phyloP scores from a whole-genome alignment of 306 rosid species.

The Spatholobus suberectus region DNA sequence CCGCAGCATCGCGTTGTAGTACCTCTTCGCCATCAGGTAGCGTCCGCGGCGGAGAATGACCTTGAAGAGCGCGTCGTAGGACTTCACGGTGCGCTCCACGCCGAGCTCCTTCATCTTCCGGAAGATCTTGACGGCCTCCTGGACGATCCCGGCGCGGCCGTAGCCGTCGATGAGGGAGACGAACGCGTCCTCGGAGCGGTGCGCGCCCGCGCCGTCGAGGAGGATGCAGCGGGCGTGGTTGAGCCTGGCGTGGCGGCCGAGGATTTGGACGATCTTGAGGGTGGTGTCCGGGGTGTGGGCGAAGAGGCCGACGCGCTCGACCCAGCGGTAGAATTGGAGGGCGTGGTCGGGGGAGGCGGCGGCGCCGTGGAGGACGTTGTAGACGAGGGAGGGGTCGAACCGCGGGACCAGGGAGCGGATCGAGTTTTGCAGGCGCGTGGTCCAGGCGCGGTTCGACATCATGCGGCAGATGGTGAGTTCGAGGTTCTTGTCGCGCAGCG shows the following conservation, averaged over 20 bases:
- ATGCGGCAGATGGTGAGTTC: constrained; percentile 67
- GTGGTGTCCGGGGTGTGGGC: constrained; percentile 75
- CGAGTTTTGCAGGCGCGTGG: constrained; percentile 85
- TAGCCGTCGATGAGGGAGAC: constrained; percentile 74
- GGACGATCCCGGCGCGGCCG: constrained; percentile 85
- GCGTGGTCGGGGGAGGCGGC: constrained; percentile 69
- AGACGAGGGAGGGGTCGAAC: constrained; percentile 74
- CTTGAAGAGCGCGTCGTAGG: constrained; percentile 80
- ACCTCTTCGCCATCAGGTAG: constrained; percentile 91
- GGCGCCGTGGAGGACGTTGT: constrained; percentile 74
- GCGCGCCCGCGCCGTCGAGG: constrained; percentile 62
- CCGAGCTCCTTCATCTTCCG: constrained; percentile 78
- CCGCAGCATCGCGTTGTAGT: constrained; percentile 76
- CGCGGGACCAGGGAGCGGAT: constrained; percentile 69
- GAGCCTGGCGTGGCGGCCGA: constrained; percentile 72
- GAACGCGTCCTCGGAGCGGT: constrained; percentile 70
- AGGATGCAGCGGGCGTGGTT: constrained; percentile 90
- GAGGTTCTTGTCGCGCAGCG: constrained; percentile 42
- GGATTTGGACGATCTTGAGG: constrained; percentile 78
- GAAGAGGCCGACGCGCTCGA: constrained; percentile 73
- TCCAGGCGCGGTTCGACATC: constrained; percentile 94
- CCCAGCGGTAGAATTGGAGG: constrained; percentile 90
- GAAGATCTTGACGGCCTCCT: constrained; percentile 85
- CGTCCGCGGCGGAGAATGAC: constrained; percentile 76
- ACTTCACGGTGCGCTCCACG: constrained; percentile 59